Evolutionary conservation across 768 basidiomycete genomes (phyloP).

Genomic region (Vishniacozyma victoriae): DNA sequence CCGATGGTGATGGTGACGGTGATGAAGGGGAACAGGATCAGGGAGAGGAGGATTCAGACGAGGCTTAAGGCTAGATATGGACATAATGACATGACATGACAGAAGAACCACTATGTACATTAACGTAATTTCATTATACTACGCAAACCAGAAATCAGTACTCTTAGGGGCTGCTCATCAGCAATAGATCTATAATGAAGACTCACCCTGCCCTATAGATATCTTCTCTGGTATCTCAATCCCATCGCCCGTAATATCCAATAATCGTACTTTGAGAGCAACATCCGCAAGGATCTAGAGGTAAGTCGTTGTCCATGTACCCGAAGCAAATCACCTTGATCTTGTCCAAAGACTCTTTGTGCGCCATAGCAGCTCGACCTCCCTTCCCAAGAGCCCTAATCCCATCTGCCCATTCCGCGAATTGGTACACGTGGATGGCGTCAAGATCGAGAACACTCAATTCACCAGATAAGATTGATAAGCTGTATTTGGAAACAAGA

Average conservation of each 20-base stretch:
- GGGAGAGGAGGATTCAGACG: background rate
- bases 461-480: conserved; percentile 35
- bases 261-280: conserved; percentile 32
- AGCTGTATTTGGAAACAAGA: conserved; percentile 26
- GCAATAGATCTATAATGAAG: background rate
- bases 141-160: conserved; percentile 39
- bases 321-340: conserved; percentile 22
- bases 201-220: conserved; percentile 22
- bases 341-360: conserved; percentile 22
- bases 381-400: conserved; percentile 19
- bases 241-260: conserved; percentile 41
- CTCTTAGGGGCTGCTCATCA: conserved; percentile 27
- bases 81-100: too few species aligned
- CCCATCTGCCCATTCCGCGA: conserved; percentile 42
- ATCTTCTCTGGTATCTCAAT: conserved; percentile 38
- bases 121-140: too few species aligned
- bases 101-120: too few species aligned
- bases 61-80: too few species aligned
- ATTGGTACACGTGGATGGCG: conserved; percentile 34
- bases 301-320: background rate
- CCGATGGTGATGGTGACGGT: conserved; percentile 15
- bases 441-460: conserved; percentile 36
- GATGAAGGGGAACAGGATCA: conserved; percentile 18
- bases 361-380: conserved; percentile 33
- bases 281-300: conserved; percentile 35